phyloP scores from a whole-genome alignment of 2,329 filamentous ascomycete genomes.

The Phoma sp. region DNA sequence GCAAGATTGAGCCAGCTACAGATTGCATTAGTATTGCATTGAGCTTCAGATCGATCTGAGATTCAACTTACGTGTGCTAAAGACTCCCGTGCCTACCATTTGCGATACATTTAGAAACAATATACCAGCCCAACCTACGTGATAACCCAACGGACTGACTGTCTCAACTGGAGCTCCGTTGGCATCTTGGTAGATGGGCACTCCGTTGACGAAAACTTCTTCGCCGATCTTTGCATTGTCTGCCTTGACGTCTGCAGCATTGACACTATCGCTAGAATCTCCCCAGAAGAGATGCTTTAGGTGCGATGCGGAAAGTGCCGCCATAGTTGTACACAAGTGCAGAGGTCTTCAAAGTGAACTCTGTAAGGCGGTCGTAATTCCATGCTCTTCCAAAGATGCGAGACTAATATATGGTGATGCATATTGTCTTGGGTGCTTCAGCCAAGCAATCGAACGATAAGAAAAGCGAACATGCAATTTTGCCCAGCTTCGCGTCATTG shows the following conservation, averaged over 20 bases:
- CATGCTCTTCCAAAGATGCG: not conserved
- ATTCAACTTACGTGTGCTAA: slow-evolving; percentile 36
- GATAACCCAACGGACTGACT: slow-evolving; percentile 41
- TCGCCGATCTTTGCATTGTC: slow-evolving; percentile 39
- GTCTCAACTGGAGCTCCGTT: slow-evolving; percentile 41
- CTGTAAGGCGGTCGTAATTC: not conserved
- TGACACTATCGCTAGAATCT: slow-evolving; percentile 23
- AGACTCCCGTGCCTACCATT: slow-evolving; percentile 44
- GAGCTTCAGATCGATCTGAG: no score
- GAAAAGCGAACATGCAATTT: slow-evolving; percentile 16
- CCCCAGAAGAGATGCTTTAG: slow-evolving; percentile 29
- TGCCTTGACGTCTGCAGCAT: slow-evolving; percentile 27
- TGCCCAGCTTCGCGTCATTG: slow-evolving; percentile 29
- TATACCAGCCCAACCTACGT: slow-evolving; percentile 40
- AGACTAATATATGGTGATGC: not conserved
- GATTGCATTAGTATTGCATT: slow-evolving; percentile 4
- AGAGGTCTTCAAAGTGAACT: not conserved
- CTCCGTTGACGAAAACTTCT: slow-evolving; percentile 34
- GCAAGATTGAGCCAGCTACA: slow-evolving; percentile 34
- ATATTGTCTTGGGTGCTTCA: not conserved
- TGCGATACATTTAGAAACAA: slow-evolving; percentile 42
- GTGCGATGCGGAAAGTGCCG: slow-evolving; percentile 14
- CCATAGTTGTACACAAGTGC: slow-evolving; percentile 12
- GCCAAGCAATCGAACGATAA: not conserved
- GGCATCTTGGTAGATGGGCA: slow-evolving; percentile 34